phyloP scores from a whole-genome alignment of 768 basidiomycete genomes.

The Asterophora parasitica region DNA sequence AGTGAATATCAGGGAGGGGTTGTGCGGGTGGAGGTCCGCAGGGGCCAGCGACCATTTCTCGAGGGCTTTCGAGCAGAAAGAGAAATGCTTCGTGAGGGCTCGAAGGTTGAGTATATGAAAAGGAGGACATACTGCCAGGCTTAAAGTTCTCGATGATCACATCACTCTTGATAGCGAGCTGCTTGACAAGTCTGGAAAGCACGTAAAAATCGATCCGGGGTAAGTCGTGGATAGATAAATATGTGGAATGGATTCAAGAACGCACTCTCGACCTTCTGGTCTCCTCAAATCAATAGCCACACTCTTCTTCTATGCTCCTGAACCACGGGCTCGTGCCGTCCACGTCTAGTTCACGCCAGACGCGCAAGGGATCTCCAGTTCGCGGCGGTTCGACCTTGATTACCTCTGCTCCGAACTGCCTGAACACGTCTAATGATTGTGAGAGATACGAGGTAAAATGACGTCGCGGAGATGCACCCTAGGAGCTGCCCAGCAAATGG shows the following conservation, averaged over 20 bases:
- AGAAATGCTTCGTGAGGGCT: neutral
- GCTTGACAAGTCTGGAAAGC: conserved; percentile 47
- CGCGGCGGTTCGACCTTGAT: conserved; percentile 68
- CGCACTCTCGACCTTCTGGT: conserved; percentile 45
- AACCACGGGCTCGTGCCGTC: conserved; percentile 76
- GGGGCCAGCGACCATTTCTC: conserved; percentile 69
- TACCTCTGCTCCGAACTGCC: conserved; percentile 68
- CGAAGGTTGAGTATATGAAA: neutral
- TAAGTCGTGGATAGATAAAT: neutral
- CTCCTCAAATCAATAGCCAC: conserved; percentile 62
- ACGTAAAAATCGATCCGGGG: neutral
- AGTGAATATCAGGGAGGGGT: conserved; percentile 86
- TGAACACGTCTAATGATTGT: conserved; percentile 19
- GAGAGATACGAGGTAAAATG: neutral
- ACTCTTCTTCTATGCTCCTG: conserved; percentile 72
- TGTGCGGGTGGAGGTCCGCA: conserved; percentile 56
- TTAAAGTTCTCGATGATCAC: conserved; percentile 72
- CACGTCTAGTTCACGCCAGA: conserved; percentile 66
- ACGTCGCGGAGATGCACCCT: conserved; percentile 36
- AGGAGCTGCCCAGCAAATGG: conserved; percentile 71
- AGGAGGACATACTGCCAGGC: conserved; percentile 57
- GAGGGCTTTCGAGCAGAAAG: conserved; percentile 37
- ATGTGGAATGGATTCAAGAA: neutral
- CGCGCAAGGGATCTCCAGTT: conserved; percentile 60
- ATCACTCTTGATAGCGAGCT: conserved; percentile 58